Percentiles rank a stretch among this genome's conserved stretches.
These are phyloP conservation scores for Teratosphaeria pseudoeucalypti DNA, from an alignment of 2,329 filamentous ascomycete genomes.

Conservation along the genomic window DNA sequence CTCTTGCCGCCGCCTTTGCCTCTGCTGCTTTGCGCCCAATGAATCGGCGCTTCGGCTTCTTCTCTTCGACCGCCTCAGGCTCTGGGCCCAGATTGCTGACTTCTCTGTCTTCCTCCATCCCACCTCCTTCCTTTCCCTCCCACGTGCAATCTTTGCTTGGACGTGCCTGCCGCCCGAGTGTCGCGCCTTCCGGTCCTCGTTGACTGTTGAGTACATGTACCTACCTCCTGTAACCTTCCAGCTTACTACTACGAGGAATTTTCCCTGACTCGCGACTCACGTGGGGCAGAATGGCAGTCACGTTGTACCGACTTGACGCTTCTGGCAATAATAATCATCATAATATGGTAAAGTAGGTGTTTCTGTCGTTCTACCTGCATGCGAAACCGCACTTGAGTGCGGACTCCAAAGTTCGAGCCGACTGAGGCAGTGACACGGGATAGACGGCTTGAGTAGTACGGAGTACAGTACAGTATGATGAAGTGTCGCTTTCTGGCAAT, in stretches of 20 bases:
- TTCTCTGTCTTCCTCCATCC: constrained; percentile 68
- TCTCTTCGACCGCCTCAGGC: constrained; percentile 42
- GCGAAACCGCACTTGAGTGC: not conserved
- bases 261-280: not conserved
- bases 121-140: not conserved
- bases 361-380: not conserved
- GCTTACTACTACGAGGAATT: too few relatives aligned
- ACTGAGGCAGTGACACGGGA: not conserved
- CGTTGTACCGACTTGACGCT: not conserved
- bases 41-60: constrained; percentile 83
- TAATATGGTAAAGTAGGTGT: not conserved
- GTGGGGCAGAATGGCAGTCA: not conserved
- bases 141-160: not conserved
- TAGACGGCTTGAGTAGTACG: not conserved
- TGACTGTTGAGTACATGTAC: not conserved
- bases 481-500: not conserved
- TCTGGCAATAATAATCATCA: not conserved
- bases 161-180: not conserved
- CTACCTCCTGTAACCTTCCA: too few relatives aligned
- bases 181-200: not conserved
- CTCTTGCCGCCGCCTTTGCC: constrained; percentile 45
- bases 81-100: constrained; percentile 57
- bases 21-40: constrained; percentile 70
- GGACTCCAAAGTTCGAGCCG: not conserved
- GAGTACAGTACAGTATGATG: not conserved